Base-by-base conservation (phyloP, 495 filamentous ascomycete genomes). In the Melanomma pulvis-pyrius region DNA sequence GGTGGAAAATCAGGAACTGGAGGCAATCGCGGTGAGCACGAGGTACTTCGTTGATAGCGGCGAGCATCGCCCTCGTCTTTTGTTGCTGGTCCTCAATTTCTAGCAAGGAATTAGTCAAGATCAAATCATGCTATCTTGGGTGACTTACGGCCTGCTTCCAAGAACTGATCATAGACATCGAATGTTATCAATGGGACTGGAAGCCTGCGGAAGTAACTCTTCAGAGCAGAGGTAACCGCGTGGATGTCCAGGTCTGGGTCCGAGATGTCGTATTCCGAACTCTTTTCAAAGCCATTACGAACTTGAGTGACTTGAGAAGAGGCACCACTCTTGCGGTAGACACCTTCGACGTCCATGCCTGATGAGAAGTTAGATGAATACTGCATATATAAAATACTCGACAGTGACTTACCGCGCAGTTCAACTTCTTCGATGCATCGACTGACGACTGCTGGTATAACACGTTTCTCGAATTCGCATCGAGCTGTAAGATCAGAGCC, bases 391-490 rank as follows among this genome's bases (percentile, higher is more conserved):
- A 59, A 15, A 49, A 29, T 24, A 21, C 22, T 41, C 26, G 25
- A 34, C 9, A 26, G 8, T 21, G 15, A 71, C 80, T 58, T 75
- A 86, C 85, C 86, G 77, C 96, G 88, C 24, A 94, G 77, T 77
- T 98, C 94, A 58, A 99, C 96, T 79, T 99, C 94, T 74, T 97
- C 91, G 71, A 99, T 96, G 78, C 96, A 99, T 53, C 92, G 90
- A 59, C 88, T 91, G 41, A 99, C 88, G 51, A 99, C 89, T 72
- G 86, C 86, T 24, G 96, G 96, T 63, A 99, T 94, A 59, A 91
- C 86, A 46, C 90, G 87, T 65, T 90, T 90, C 76, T 99, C 96
- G 72, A 86, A 91, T 57, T 97, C 93, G 74, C 91, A 89, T 54
- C 96, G 86, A 61, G 89, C 87, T 57, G 89, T 84, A 51, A 99